A percentile compares a stretch with the other conserved stretches of the same genome.
phyloP scores from a whole-genome alignment of 176 grass and related monocot species.

The Melocanna baccifera region DNA sequence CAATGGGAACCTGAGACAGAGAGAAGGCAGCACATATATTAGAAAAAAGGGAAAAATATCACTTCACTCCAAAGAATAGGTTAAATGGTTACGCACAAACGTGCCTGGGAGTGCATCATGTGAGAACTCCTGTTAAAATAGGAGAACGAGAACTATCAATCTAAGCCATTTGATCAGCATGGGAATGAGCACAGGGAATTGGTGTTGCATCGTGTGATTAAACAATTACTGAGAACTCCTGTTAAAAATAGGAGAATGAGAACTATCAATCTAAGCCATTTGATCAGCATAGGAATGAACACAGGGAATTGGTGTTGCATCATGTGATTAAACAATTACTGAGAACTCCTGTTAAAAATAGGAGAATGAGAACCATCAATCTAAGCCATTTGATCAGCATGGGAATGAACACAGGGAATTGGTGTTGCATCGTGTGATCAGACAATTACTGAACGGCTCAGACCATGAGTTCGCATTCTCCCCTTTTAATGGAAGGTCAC shows the following conservation, averaged over 20 bases:
- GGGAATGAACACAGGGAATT: slow-evolving; percentile 13
- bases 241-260: slow-evolving; percentile 7
- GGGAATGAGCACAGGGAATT: slow-evolving; percentile 11
- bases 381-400: not conserved
- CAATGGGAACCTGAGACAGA: slow-evolving; percentile 53
- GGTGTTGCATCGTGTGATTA: not conserved
- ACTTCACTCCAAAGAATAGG: slow-evolving; percentile 18
- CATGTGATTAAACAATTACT: not conserved
- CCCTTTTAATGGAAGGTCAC: not conserved
- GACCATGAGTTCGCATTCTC: not conserved
- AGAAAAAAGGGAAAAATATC: slow-evolving; percentile 20
- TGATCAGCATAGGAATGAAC: slow-evolving; percentile 1
- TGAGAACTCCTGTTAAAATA: slow-evolving; percentile 1
- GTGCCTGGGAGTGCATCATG: not conserved
- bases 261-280: not conserved
- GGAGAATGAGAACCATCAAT: not conserved
- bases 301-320: slow-evolving; percentile 4
- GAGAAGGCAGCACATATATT: slow-evolving; percentile 20
- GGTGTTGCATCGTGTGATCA: not conserved
- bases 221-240: not conserved
- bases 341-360: slow-evolving; percentile 3
- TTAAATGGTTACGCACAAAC: not conserved
- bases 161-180: not conserved
- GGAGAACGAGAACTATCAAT: not conserved
- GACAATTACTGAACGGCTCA: not conserved